Evolutionary conservation across 768 basidiomycete species (phyloP), one percentile per base, ranked within the genome.

Genomic region (Leccinum fibrillosum): DNA sequence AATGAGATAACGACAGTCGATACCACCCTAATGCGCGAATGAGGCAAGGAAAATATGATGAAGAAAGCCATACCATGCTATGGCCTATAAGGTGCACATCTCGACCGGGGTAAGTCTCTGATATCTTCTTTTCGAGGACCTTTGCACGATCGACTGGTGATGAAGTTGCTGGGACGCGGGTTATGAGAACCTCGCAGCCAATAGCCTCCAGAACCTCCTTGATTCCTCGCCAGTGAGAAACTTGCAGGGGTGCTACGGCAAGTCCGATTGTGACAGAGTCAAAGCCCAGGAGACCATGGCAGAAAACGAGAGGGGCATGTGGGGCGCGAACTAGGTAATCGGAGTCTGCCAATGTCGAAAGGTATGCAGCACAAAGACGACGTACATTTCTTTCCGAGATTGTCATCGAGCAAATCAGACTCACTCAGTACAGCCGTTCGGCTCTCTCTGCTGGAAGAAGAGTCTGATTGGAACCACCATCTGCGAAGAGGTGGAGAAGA

Each of bases 201-300:
- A 90, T 94, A 37, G 89, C 82, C 66, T 95, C 88, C 7, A 99
- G 79, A 17, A 90, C 94, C 69, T 98, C 92, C 67, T 90, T 88
- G 62, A 99, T 96, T 7, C 97, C 97, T 37, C 96, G 83, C 97
- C 97, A 99, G 72, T 99, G 94, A 2, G 89, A 81, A 44, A 99
- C 92, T 66, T 94, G 86, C 17, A 98, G 65, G 4, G 92, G 86
- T 12, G 88, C 86, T 56, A 88, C 90, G 48, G 87, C 76, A 2
- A 82, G 86, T 1, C 90, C 89, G 23, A 93, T 87, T 3, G 85
- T 89, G 63, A 94, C 83, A 0, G 86, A 87, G 69, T 95, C 92
- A 62, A 94, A 95, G 1, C 93, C 92, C 8, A 98, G 80, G 1
- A 97, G 81, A 9, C 95, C 96, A 69, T 98, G 96, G 64, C 96